phyloP scores from a whole-genome alignment of 257 asterid species.

The Nicotiana benthamiana region DNA sequence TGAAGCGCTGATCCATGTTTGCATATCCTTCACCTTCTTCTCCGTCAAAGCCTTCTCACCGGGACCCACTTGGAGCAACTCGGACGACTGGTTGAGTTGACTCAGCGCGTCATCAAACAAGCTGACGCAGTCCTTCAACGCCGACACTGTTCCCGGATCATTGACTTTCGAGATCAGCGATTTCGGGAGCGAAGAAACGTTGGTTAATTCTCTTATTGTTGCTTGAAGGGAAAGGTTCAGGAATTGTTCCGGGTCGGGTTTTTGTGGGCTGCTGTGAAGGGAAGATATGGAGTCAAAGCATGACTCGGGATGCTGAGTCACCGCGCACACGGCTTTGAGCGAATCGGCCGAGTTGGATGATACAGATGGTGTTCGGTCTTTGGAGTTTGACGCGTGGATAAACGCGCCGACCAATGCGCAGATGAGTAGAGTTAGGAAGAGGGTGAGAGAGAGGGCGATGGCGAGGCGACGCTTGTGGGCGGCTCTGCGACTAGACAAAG shows the following conservation, averaged over 20 bases:
- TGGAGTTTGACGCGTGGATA: neutral
- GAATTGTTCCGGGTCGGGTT: slow-evolving; percentile 47
- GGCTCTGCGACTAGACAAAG: neutral
- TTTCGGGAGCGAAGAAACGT: slow-evolving; percentile 31
- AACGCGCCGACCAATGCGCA: slow-evolving; percentile 4
- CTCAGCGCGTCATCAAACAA: slow-evolving; percentile 63
- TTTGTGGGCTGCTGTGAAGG: slow-evolving; percentile 34
- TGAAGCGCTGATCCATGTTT: slow-evolving; percentile 87
- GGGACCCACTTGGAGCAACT: slow-evolving; percentile 30
- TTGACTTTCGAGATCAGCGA: slow-evolving; percentile 21
- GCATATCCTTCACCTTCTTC: slow-evolving; percentile 51
- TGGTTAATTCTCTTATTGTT: slow-evolving; percentile 25
- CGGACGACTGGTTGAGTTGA: slow-evolving; percentile 49
- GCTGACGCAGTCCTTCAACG: slow-evolving; percentile 53
- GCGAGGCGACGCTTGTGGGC: slow-evolving; percentile 1
- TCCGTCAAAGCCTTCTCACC: slow-evolving; percentile 50
- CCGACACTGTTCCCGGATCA: slow-evolving; percentile 31
- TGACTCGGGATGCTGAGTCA: slow-evolving; percentile 66
- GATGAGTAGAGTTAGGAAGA: slow-evolving; percentile 6
- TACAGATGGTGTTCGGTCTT: neutral
- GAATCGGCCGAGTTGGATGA: slow-evolving; percentile 38
- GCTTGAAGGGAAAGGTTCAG: slow-evolving; percentile 68
- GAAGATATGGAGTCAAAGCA: slow-evolving; percentile 62
- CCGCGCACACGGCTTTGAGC: slow-evolving; percentile 60
- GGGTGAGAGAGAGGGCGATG: slow-evolving; percentile 2